Conservation (phyloP, 2,329 filamentous ascomycete genomes). For the Xylaria sp. region DNA sequence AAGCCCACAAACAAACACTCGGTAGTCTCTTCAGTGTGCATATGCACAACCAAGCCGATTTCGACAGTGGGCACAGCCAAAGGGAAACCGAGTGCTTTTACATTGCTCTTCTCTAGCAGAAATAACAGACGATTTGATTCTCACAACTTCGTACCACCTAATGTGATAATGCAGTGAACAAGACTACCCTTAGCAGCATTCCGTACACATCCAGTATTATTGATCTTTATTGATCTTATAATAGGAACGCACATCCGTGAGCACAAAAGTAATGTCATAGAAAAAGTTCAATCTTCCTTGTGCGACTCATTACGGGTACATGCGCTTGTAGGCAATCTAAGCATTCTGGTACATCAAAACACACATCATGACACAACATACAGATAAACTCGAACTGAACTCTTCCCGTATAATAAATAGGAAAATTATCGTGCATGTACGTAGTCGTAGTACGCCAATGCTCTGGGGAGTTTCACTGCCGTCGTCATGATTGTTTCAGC, state of each 20-base stretch:
- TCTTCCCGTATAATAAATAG: too few species aligned
- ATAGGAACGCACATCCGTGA: too few species aligned
- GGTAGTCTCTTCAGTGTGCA: neutral
- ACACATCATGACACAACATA: neutral
- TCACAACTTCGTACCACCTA: neutral
- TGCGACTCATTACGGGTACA: too few species aligned
- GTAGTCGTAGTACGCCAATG: neutral
- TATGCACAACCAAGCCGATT: slow-evolving; percentile 7
- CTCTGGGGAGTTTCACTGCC: slow-evolving; percentile 5
- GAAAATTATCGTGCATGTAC: neutral
- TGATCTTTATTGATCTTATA: too few species aligned
- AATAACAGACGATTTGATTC: neutral
- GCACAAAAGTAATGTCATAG: too few species aligned
- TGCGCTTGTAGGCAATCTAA: too few species aligned
- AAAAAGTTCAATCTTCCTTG: too few species aligned
- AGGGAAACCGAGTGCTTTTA: neutral
- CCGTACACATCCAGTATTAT: too few species aligned
- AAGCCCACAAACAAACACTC: slow-evolving; percentile 6
- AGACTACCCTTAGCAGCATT: neutral
- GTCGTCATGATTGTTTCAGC: slow-evolving; percentile 26
- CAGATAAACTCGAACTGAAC: neutral
- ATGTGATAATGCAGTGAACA: slow-evolving; percentile 1
- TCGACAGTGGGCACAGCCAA: neutral
- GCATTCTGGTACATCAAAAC: too few species aligned
- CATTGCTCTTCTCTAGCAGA: too few species aligned